Evolutionary conservation across 495 filamentous ascomycete genomes (phyloP).

Genomic region (Lophiostoma macrostomum): DNA sequence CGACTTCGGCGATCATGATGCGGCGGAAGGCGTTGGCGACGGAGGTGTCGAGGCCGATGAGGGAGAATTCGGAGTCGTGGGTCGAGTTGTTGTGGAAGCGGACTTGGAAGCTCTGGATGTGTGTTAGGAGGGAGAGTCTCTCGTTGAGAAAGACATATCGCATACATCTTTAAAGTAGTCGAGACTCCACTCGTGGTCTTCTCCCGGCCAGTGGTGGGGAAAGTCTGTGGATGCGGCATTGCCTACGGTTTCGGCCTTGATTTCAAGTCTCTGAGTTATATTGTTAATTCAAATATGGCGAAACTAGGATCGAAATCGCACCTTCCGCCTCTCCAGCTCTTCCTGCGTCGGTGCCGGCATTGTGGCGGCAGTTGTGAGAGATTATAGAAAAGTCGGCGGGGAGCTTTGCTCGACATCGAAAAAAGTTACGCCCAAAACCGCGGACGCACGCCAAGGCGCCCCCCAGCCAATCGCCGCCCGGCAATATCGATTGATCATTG

Average conservation of each 20-base stretch:
- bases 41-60: slow-evolving; percentile 85
- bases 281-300: neutral
- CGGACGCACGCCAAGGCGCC: slow-evolving; percentile 4
- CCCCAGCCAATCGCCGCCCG: slow-evolving; percentile 9
- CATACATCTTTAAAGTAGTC: slow-evolving; percentile 63
- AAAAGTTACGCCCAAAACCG: neutral
- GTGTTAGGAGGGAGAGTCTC: slow-evolving; percentile 16
- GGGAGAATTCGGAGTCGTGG: slow-evolving; percentile 77
- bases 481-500: slow-evolving; percentile 12
- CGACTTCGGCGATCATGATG: slow-evolving; percentile 93
- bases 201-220: slow-evolving; percentile 83
- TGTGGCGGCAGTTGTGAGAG: neutral
- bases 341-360: slow-evolving; percentile 27
- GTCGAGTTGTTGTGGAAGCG: slow-evolving; percentile 78
- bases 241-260: slow-evolving; percentile 84
- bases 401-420: slow-evolving; percentile 1
- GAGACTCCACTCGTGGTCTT: slow-evolving; percentile 85
- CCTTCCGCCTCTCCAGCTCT: slow-evolving; percentile 37
- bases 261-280: slow-evolving; percentile 65
- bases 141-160: neutral
- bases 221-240: slow-evolving; percentile 86
- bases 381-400: slow-evolving; percentile 7
- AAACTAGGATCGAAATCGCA: slow-evolving; percentile 7
- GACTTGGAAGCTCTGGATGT: slow-evolving; percentile 59
- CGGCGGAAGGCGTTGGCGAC: slow-evolving; percentile 98